Conservation (phyloP, 2,329 filamentous ascomycete species). For the Fusarium austroafricanum region DNA sequence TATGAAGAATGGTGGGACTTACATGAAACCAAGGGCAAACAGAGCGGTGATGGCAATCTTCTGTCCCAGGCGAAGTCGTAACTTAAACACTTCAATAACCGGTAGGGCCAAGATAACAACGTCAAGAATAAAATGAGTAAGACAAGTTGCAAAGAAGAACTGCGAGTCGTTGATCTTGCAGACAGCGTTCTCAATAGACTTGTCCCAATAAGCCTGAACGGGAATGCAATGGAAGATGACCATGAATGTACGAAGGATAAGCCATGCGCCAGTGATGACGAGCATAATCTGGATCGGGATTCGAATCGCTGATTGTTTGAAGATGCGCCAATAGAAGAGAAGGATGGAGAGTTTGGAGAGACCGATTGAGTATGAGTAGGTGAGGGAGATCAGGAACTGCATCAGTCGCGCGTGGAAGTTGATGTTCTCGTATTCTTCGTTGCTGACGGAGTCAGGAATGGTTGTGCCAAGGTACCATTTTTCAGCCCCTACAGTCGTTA, state of each 20-base stretch:
- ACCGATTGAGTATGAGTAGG: constrained; percentile 46
- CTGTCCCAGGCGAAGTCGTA: constrained; percentile 46
- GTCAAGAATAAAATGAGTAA: constrained; percentile 50
- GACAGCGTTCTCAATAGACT: constrained; percentile 39
- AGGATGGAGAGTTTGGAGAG: constrained; percentile 47
- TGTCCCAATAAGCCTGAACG: constrained; percentile 51
- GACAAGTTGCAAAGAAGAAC: constrained; percentile 50
- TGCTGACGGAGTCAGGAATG: constrained; percentile 18
- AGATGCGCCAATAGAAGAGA: constrained; percentile 49
- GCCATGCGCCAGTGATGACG: constrained; percentile 41
- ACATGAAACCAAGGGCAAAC: constrained; percentile 48
- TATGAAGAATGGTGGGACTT: not conserved
- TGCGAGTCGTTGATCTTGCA: constrained; percentile 50
- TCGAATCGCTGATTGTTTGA: constrained; percentile 44
- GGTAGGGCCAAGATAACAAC: constrained; percentile 49
- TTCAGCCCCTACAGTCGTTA: constrained; percentile 31
- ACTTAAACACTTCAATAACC: constrained; percentile 47
- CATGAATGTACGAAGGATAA: constrained; percentile 48
- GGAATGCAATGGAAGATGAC: constrained; percentile 52
- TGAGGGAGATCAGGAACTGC: constrained; percentile 31
- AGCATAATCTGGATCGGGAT: constrained; percentile 46
- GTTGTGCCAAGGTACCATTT: constrained; percentile 34
- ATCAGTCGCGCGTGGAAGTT: constrained; percentile 27
- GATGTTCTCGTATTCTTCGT: constrained; percentile 28
- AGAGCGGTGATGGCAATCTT: constrained; percentile 47